These are phyloP conservation scores for Wickerhamiella bombiphila DNA, from an alignment of 805 yeast species.

Conservation along the genomic window DNA sequence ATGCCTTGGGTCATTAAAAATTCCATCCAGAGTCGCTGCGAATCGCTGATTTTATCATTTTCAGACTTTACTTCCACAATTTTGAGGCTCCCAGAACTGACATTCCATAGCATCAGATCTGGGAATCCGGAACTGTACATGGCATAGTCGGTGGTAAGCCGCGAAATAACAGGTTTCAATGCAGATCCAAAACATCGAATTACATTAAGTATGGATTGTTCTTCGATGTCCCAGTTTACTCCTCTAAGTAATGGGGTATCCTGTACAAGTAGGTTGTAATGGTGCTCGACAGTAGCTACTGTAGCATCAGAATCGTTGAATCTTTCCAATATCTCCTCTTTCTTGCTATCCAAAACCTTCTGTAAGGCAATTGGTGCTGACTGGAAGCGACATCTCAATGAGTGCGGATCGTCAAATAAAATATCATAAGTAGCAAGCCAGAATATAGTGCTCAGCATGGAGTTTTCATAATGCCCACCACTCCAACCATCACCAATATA, in stretches of 20 bases:
- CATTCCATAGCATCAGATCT: slow-evolving; percentile 24
- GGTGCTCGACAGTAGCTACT: not conserved
- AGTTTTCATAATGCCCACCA: slow-evolving; percentile 26
- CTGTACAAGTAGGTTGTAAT: slow-evolving; percentile 7
- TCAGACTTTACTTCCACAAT: slow-evolving; percentile 26
- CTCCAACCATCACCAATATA: slow-evolving; percentile 20
- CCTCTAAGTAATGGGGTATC: slow-evolving; percentile 19
- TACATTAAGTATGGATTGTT: slow-evolving; percentile 6
- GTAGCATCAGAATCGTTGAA: slow-evolving; percentile 11
- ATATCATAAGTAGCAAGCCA: slow-evolving; percentile 22
- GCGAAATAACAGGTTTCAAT: slow-evolving; percentile 5
- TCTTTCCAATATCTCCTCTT: slow-evolving; percentile 17
- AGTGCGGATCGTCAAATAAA: slow-evolving; percentile 19
- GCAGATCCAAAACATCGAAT: slow-evolving; percentile 8
- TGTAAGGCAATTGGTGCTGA: slow-evolving; percentile 21
- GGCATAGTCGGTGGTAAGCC: slow-evolving; percentile 15
- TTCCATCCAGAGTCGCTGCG: slow-evolving; percentile 26
- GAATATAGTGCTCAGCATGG: slow-evolving; percentile 21
- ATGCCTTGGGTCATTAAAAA: slow-evolving; percentile 18
- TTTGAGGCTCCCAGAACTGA: slow-evolving; percentile 8
- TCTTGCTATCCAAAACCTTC: slow-evolving; percentile 15
- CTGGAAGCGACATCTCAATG: slow-evolving; percentile 24
- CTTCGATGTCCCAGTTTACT: slow-evolving; percentile 21
- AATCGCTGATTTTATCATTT: slow-evolving; percentile 26
- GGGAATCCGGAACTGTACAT: slow-evolving; percentile 24